These are phyloP conservation scores for Aureobasidium namibiae DNA, from an alignment of 2,329 filamentous ascomycete species.

Conservation along the genomic window DNA sequence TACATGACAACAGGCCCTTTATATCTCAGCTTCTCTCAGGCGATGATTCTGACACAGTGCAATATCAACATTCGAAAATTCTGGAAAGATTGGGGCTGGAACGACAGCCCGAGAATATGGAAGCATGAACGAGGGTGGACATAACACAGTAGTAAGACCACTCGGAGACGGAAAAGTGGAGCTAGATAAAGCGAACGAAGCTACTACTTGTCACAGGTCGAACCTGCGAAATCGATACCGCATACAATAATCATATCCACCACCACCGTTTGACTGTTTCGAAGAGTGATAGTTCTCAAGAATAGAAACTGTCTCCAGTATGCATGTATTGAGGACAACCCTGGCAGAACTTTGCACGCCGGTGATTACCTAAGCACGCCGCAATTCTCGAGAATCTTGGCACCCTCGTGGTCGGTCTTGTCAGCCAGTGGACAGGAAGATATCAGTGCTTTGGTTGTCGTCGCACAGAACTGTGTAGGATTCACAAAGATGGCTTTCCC, in stretches of 20 bases:
- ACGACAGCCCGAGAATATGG: neutral
- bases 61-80: neutral
- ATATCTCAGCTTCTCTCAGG: neutral
- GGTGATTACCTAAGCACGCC: conserved; percentile 8
- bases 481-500: conserved; percentile 12
- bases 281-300: too few species aligned
- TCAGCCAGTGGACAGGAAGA: neutral
- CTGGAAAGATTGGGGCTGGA: neutral
- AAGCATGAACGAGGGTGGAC: neutral
- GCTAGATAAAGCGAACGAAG: neutral
- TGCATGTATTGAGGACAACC: neutral
- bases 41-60: neutral
- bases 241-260: too few species aligned
- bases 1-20: neutral
- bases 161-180: neutral
- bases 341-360: neutral
- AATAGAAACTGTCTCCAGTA: too few species aligned
- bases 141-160: neutral
- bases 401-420: neutral
- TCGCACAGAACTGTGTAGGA: neutral
- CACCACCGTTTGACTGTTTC: too few species aligned
- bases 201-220: too few species aligned
- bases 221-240: too few species aligned
- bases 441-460: neutral
- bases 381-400: neutral